Conservation (phyloP, 2,329 filamentous ascomycete genomes). For the Ceratocystis eucalypticola region DNA sequence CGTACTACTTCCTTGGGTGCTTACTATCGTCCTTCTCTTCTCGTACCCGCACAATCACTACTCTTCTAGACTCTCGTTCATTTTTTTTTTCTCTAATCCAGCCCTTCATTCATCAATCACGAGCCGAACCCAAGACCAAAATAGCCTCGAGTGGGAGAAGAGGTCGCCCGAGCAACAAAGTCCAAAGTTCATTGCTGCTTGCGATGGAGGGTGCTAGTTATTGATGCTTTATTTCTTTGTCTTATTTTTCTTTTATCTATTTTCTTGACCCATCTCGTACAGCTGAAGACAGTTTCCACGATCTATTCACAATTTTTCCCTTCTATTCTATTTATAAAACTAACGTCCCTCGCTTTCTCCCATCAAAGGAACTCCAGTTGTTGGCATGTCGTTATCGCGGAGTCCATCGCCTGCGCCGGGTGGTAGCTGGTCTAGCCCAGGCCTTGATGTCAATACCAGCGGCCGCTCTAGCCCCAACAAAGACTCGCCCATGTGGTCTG, state of each 20-base stretch:
- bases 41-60: neutral
- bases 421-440: conserved; percentile 80
- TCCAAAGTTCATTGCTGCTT: neutral
- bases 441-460: conserved; percentile 55
- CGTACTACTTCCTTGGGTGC: neutral
- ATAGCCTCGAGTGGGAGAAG: neutral
- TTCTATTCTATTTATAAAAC: neutral
- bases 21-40: neutral
- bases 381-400: conserved; percentile 68
- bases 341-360: conserved; percentile 8
- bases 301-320: neutral
- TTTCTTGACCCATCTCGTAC: neutral
- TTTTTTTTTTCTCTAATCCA: neutral
- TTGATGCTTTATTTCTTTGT: conserved; percentile 2
- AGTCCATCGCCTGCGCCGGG: conserved; percentile 74
- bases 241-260: neutral
- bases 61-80: neutral
- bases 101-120: neutral
- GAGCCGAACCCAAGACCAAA: neutral
- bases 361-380: conserved; percentile 39
- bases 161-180: conserved; percentile 2
- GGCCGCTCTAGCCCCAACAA: conserved; percentile 50
- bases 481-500: conserved; percentile 16
- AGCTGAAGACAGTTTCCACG: neutral
- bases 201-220: neutral